Evolutionary conservation across 768 basidiomycete genomes (phyloP).

Genomic region (Termitomyces eurrhizus): DNA sequence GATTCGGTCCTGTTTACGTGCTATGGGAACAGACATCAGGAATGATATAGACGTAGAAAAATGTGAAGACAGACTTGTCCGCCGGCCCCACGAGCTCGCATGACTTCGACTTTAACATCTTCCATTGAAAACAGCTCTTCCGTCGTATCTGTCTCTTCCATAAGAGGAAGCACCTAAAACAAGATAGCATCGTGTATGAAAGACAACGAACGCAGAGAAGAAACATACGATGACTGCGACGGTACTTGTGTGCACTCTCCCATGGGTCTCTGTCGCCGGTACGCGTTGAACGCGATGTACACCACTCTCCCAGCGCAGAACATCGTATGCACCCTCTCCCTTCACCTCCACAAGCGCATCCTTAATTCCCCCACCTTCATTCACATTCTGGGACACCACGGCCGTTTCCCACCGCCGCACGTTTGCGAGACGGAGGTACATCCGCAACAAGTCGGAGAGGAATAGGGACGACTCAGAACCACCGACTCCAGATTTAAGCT

Average conservation of each 20-base stretch:
- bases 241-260: slow-evolving; percentile 90
- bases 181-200: neutral
- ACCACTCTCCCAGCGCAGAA: slow-evolving; percentile 86
- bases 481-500: slow-evolving; percentile 91
- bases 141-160: slow-evolving; percentile 58
- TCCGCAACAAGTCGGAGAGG: slow-evolving; percentile 67
- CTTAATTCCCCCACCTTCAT: slow-evolving; percentile 63
- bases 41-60: neutral
- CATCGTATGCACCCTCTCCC: slow-evolving; percentile 75
- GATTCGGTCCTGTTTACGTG: slow-evolving; percentile 99
- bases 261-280: slow-evolving; percentile 84
- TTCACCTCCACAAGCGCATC: slow-evolving; percentile 80
- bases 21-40: slow-evolving; percentile 31
- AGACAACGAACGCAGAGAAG: neutral
- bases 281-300: slow-evolving; percentile 96
- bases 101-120: slow-evolving; percentile 89
- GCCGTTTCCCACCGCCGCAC: slow-evolving; percentile 54
- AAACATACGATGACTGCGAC: slow-evolving; percentile 75
- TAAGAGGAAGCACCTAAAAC: slow-evolving; percentile 78
- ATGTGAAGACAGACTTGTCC: slow-evolving; percentile 63
- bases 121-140: slow-evolving; percentile 77
- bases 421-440: slow-evolving; percentile 74
- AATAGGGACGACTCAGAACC: slow-evolving; percentile 88
- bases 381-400: slow-evolving; percentile 54
- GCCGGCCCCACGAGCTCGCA: slow-evolving; percentile 95